Percentiles rank a stretch among this genome's conserved stretches.
These are phyloP conservation scores for Fusarium sp. DNA, from an alignment of 2,329 filamentous ascomycete species.

Conservation along the genomic window DNA sequence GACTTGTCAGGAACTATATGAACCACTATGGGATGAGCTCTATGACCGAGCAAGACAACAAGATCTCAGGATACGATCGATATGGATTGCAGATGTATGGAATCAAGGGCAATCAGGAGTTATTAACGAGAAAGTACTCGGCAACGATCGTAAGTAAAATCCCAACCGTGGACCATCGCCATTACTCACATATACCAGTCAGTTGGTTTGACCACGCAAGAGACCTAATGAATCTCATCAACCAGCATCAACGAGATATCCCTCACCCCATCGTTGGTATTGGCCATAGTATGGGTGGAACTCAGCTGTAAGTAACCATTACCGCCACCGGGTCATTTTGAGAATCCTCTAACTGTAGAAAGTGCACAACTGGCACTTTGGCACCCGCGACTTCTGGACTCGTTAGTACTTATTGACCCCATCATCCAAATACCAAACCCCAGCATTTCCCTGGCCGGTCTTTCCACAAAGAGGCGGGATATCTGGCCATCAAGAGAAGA, in stretches of 20 bases:
- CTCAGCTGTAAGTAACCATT: neutral
- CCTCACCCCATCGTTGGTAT: neutral
- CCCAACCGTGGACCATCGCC: accelerated
- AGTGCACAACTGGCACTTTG: neutral
- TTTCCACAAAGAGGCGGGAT: neutral
- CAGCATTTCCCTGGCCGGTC: neutral
- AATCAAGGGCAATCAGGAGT: neutral
- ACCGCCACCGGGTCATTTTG: no score
- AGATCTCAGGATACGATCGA: neutral
- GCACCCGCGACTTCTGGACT: neutral
- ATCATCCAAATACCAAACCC: neutral
- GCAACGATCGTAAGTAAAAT: neutral
- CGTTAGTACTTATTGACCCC: neutral
- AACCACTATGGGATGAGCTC: neutral
- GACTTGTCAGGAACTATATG: neutral
- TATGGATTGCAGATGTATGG: neutral
- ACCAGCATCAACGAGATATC: neutral
- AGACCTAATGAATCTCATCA: neutral
- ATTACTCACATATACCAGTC: neutral
- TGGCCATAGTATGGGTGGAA: neutral
- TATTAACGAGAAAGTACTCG: neutral
- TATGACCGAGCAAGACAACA: neutral
- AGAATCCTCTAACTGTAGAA: neutral
- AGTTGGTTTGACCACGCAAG: neutral
- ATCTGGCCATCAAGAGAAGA: neutral